phyloP scores from a whole-genome alignment of 805 yeast genomes.

The Sungouiella blattae region DNA sequence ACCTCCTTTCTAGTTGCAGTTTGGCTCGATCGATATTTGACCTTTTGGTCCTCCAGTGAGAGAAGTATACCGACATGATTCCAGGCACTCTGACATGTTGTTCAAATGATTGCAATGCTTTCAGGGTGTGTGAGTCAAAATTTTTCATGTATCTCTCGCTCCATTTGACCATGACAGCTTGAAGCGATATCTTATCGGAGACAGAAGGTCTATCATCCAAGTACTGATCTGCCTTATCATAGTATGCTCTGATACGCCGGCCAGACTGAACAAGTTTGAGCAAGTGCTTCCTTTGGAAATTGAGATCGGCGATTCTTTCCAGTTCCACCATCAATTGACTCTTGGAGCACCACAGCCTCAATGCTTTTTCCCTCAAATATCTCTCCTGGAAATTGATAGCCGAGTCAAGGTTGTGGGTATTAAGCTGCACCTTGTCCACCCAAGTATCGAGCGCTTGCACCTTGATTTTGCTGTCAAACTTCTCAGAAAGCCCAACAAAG shows the following conservation, averaged over 20 bases:
- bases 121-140: conserved; percentile 19
- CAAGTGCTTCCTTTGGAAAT: conserved; percentile 20
- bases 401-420: too few species aligned
- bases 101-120: conserved; percentile 18
- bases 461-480: too few species aligned
- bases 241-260: not conserved
- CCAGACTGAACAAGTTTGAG: conserved; percentile 2
- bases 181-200: conserved; percentile 1
- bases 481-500: too few species aligned
- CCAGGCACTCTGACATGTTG: conserved; percentile 6
- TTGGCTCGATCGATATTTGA: too few species aligned
- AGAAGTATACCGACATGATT: conserved; percentile 1
- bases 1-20: too few species aligned
- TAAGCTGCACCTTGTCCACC: not conserved
- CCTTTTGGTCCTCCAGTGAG: conserved; percentile 5
- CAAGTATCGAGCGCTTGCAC: not conserved
- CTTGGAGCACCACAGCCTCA: not conserved
- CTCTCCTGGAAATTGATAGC: too few species aligned
- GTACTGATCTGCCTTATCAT: not conserved
- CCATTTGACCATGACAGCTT: conserved; percentile 20
- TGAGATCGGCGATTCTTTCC: conserved; percentile 15
- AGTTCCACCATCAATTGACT: conserved; percentile 1
- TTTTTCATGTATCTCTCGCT: conserved; percentile 14
- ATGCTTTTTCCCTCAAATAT: too few species aligned
- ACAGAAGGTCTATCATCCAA: not conserved